Conservation (phyloP, 2,329 filamentous ascomycete genomes). For the Davidsoniella neocaledoniae region DNA sequence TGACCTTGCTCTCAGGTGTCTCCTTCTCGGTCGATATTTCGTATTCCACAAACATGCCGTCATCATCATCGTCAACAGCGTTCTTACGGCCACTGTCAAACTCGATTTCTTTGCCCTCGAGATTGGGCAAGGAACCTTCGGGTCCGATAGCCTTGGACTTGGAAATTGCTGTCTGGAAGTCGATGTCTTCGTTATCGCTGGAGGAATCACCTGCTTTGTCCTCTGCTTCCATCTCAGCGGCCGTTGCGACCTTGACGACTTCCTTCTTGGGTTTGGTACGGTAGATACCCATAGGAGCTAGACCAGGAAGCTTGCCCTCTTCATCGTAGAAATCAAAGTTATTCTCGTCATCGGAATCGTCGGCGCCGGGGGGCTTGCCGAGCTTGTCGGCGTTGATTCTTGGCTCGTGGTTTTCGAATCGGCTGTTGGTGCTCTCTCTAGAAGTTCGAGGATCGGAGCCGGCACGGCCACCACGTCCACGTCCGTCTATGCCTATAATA, state of each 20-base stretch:
- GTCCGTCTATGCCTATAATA: conserved; percentile 1
- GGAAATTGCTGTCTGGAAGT: conserved; percentile 13
- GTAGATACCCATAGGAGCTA: conserved; percentile 39
- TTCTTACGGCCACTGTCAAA: conserved; percentile 22
- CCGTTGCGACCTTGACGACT: conserved; percentile 7
- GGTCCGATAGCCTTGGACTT: conserved; percentile 17
- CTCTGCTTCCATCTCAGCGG: conserved; percentile 10
- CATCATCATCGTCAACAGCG: conserved; percentile 15
- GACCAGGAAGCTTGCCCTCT: conserved; percentile 16
- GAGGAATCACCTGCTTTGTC: conserved; percentile 8
- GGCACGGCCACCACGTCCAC: conserved; percentile 13
- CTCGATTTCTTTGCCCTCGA: conserved; percentile 29
- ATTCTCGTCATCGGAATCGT: conserved; percentile 28
- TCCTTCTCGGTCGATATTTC: conserved; percentile 18
- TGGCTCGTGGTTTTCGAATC: conserved; percentile 23
- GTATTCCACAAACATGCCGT: conserved; percentile 15
- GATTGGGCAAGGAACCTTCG: conserved; percentile 38
- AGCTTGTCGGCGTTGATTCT: conserved; percentile 42
- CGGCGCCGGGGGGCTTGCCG: conserved; percentile 22
- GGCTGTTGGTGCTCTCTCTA: conserved; percentile 17
- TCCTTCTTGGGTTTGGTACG: conserved; percentile 15
- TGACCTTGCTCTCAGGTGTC: conserved; percentile 14
- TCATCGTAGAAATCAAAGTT: conserved; percentile 30
- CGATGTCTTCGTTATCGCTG: conserved; percentile 11
- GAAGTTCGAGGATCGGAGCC: conserved; percentile 18